Evolutionary conservation across 768 basidiomycete species (phyloP).

Genomic region (Calocybe gangraenosa): DNA sequence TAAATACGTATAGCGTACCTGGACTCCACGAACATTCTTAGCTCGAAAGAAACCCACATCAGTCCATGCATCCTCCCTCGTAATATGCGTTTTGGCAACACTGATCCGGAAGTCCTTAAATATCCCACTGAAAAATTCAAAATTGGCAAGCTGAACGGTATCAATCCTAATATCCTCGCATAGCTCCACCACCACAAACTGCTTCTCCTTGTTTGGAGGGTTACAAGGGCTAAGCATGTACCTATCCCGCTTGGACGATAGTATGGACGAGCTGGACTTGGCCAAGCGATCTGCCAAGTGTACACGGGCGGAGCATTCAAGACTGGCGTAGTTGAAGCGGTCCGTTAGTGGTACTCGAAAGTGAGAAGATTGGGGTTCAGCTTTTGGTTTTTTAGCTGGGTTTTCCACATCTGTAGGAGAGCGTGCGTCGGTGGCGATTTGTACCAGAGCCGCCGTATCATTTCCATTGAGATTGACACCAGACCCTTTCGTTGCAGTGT

Average conservation of each 20-base stretch:
- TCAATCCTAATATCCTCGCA: conserved; percentile 98
- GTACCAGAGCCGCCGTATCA: conserved; percentile 3
- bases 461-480: conserved; percentile 9
- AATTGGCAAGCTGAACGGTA: conserved; percentile 93
- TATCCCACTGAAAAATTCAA: conserved; percentile 96
- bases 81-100: conserved; percentile 77
- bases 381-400: conserved; percentile 16
- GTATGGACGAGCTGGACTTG: conserved; percentile 78
- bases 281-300: conserved; percentile 79
- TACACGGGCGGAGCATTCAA: conserved; percentile 92
- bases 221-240: conserved; percentile 97
- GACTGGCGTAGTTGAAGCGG: conserved; percentile 91
- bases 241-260: conserved; percentile 85
- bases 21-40: conserved; percentile 89
- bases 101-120: conserved; percentile 90
- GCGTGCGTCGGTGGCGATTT: conserved; percentile 9
- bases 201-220: conserved; percentile 45
- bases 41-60: conserved; percentile 75
- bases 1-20: conserved; percentile 47
- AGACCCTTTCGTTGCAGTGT: conserved; percentile 1
- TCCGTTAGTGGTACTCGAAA: conserved; percentile 75
- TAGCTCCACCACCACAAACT: conserved; percentile 91
- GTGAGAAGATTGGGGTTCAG: conserved; percentile 46
- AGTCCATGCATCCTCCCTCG: conserved; percentile 60
- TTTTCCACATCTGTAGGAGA: conserved; percentile 18